phyloP scores from a whole-genome alignment of 176 grass and related monocot species.

The Tillandsia fasciculata region DNA sequence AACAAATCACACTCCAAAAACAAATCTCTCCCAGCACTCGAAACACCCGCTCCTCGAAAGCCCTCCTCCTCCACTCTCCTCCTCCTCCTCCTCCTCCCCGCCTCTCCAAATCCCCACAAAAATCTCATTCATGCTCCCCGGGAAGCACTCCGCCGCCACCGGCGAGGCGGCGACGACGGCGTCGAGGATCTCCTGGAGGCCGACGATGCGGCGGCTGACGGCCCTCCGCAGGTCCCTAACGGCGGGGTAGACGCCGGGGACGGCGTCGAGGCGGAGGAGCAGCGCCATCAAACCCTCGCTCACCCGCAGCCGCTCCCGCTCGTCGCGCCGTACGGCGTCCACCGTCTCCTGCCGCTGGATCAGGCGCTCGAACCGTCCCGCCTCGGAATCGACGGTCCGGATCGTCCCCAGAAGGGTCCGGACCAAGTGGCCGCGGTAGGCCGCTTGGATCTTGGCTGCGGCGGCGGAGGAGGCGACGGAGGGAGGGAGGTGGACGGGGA shows the following conservation, averaged over 20 bases:
- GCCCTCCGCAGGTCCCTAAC: slow-evolving; percentile 61
- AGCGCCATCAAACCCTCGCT: slow-evolving; percentile 75
- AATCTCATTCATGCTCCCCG: slow-evolving; percentile 50
- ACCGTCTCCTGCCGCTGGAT: slow-evolving; percentile 83
- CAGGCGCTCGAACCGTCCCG: slow-evolving; percentile 46
- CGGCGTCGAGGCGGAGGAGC: slow-evolving; percentile 74
- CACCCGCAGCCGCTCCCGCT: slow-evolving; percentile 53
- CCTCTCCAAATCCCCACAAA: slow-evolving; percentile 37
- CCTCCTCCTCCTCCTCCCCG: slow-evolving; percentile 17
- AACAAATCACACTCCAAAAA: too few species aligned
- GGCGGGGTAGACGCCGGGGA: slow-evolving; percentile 63
- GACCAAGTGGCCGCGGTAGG: slow-evolving; percentile 49
- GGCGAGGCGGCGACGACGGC: slow-evolving; percentile 24
- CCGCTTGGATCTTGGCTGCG: slow-evolving; percentile 63
- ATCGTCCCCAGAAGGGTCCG: slow-evolving; percentile 34
- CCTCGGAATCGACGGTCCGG: slow-evolving; percentile 51
- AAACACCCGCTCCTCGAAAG: slow-evolving; percentile 14
- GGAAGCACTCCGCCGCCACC: slow-evolving; percentile 36
- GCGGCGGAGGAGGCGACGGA: slow-evolving; percentile 18
- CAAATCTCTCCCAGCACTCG: background rate
- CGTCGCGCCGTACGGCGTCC: slow-evolving; percentile 63
- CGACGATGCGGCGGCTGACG: slow-evolving; percentile 61
- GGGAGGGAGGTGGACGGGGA: slow-evolving; percentile 11
- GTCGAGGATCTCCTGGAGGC: slow-evolving; percentile 76
- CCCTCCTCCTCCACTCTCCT: slow-evolving; percentile 6